Percentiles rank a stretch among this genome's conserved stretches.
Evolutionary conservation across 768 basidiomycete species (phyloP).

Genomic region (Xerocomellus dryophilus): DNA sequence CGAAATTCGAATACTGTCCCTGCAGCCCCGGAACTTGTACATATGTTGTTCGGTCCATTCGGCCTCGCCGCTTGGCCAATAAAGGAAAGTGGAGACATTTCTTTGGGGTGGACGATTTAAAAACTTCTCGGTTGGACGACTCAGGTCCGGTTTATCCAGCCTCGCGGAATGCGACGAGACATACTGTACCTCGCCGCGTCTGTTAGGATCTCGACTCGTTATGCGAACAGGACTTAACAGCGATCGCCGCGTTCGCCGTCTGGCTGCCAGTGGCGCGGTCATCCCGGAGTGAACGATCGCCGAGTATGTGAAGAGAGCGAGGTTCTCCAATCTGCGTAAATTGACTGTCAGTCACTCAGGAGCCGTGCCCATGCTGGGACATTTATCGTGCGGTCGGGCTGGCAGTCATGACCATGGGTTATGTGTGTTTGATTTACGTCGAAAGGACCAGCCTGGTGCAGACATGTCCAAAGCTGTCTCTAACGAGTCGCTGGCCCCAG

Average conservation of each 20-base stretch:
- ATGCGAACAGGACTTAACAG: not conserved
- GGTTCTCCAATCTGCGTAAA: constrained; percentile 6
- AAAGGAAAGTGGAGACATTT: constrained; percentile 14
- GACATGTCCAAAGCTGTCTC: constrained; percentile 10
- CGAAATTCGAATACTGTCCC: not conserved
- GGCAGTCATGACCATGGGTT: constrained; percentile 4
- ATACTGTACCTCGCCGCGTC: not conserved
- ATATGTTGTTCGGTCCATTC: not conserved
- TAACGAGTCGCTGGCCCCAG: not conserved
- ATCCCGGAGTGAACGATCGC: constrained; percentile 3
- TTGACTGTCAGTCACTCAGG: constrained; percentile 7
- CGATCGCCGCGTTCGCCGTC: not conserved
- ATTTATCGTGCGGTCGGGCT: not conserved
- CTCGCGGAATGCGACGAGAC: constrained; percentile 2
- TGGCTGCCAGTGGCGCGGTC: not conserved
- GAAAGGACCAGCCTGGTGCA: constrained; percentile 3
- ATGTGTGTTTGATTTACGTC: constrained; percentile 23
- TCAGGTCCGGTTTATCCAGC: not conserved
- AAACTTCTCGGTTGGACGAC: constrained; percentile 5
- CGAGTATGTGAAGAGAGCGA: constrained; percentile 3
- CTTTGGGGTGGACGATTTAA: not conserved
- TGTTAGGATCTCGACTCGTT: not conserved
- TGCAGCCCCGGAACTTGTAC: constrained; percentile 1
- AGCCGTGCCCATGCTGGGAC: not conserved
- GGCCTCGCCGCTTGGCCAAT: constrained; percentile 2